These are phyloP conservation scores for Celoporthe dispersa DNA, from an alignment of 2,329 filamentous ascomycete genomes.

Conservation along the genomic window DNA sequence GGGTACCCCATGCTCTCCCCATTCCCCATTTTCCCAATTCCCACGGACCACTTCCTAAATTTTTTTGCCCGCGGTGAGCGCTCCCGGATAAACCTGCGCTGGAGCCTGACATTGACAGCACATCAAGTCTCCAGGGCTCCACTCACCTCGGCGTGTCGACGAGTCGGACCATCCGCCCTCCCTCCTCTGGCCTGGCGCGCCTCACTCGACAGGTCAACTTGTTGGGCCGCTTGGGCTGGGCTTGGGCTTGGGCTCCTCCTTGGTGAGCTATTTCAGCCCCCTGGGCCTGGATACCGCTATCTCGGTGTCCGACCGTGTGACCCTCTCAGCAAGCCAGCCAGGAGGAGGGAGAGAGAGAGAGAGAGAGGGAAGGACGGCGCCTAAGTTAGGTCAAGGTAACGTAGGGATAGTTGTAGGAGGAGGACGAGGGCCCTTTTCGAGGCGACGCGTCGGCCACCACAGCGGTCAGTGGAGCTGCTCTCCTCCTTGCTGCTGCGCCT, in stretches of 20 bases:
- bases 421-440: background rate
- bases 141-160: constrained; percentile 8
- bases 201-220: constrained; percentile 2
- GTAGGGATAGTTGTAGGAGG: background rate
- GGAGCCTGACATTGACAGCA: constrained; percentile 20
- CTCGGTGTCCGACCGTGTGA: constrained; percentile 22
- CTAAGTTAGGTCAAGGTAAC: background rate
- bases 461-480: constrained; percentile 8
- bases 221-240: background rate
- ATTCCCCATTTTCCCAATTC: background rate
- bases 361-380: background rate
- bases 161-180: constrained; percentile 18
- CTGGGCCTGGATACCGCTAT: constrained; percentile 12
- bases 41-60: background rate
- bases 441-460: background rate
- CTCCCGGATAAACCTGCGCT: constrained; percentile 10
- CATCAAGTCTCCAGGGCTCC: constrained; percentile 16
- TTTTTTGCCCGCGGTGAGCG: constrained; percentile 18
- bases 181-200: background rate
- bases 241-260: background rate
- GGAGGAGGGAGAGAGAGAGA: background rate
- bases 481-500: background rate
- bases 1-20: background rate
- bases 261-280: background rate
- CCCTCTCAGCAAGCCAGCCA: background rate